Conservation (phyloP, 2,329 filamentous ascomycete genomes). For the Xylaria multiplex region DNA sequence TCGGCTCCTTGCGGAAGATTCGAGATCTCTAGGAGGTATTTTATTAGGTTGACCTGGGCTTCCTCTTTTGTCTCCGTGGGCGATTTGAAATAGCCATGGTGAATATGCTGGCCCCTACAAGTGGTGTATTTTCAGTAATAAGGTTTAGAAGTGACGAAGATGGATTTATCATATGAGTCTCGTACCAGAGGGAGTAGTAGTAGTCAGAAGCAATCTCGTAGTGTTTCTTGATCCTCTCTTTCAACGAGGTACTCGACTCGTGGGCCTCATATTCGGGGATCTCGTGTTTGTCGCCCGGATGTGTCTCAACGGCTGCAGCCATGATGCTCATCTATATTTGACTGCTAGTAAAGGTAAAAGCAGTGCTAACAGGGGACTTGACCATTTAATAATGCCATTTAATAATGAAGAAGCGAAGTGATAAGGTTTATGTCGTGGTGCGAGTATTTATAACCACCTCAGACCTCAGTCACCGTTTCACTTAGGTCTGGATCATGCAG, state of each 20-base stretch:
- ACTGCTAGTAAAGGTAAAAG: too few species aligned
- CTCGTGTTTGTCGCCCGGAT: conserved; percentile 47
- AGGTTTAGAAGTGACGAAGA: not conserved
- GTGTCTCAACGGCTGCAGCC: conserved; percentile 26
- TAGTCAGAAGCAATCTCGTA: conserved; percentile 71
- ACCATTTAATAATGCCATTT: too few species aligned
- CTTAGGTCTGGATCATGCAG: conserved; percentile 15
- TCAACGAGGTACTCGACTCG: conserved; percentile 53
- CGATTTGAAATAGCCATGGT: conserved; percentile 68
- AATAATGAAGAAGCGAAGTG: not conserved
- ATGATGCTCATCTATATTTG: conserved; percentile 5
- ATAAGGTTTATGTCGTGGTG: conserved; percentile 1
- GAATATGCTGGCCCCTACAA: conserved; percentile 70
- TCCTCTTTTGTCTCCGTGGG: conserved; percentile 64
- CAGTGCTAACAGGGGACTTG: too few species aligned
- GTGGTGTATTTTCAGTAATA: conserved; percentile 17
- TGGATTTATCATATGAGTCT: conserved; percentile 8
- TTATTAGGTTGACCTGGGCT: conserved; percentile 67
- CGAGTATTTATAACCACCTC: not conserved
- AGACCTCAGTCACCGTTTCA: conserved; percentile 14
- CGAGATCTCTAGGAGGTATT: conserved; percentile 63
- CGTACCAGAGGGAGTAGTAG: conserved; percentile 68
- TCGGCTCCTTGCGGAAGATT: conserved; percentile 49
- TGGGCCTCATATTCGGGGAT: conserved; percentile 45
- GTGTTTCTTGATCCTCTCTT: conserved; percentile 68